Evolutionary conservation across 108 stramenopile species (phyloP), one percentile per base, ranked within the genome.

Genomic region (Skeletonema tropicum): DNA sequence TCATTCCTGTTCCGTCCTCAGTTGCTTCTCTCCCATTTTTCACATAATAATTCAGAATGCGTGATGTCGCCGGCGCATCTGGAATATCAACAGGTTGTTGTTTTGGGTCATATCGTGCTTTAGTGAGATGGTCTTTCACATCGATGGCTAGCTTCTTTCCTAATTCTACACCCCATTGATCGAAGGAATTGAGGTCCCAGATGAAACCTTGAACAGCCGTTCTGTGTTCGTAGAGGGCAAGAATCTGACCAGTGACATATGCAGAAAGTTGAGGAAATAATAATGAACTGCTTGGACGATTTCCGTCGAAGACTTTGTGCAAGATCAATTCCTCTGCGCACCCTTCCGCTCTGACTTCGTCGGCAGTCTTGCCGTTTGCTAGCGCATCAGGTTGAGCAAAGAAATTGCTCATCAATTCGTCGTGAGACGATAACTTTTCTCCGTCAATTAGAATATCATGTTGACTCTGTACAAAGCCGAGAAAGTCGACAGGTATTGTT

Each of bases 81-180:
- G 92, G 85, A 38, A 79, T 71, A 26, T 83, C 83, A n/a, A 84
- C 67, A 36, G 72, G 58, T 17, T 63, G 69, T 36, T 66, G 66
- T 52, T 80, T 60, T 42, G 76, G 69, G 21, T 86, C 85, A 39
- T 85, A 70, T 46, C 94, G 75, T 31, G 89, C 95, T 25, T 88
- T 72, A 49, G 86, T 60, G 68, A 96, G 64, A 32, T 94, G 86
- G 11, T 78, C 78, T 79, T 90, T 91, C 17, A 95, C 88, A 59
- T 93, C 92, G 48, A 89, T 84, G 10, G 99, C 99, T n/a, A 99
- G 86, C 75, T 96, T 94, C 88, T 99, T 99, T 42, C 99, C 99
- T 11, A 99, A 94, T 82, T 99, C 97, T 10, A 99, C 99, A 25
- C 99, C 99, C 97, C 97, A 99, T 80, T 99, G 99, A 83, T 99